A percentile compares a stretch with the other conserved stretches of the same genome.
Conservation (phyloP, 2,329 filamentous ascomycete genomes). For the Cladophialophora psammophila region DNA sequence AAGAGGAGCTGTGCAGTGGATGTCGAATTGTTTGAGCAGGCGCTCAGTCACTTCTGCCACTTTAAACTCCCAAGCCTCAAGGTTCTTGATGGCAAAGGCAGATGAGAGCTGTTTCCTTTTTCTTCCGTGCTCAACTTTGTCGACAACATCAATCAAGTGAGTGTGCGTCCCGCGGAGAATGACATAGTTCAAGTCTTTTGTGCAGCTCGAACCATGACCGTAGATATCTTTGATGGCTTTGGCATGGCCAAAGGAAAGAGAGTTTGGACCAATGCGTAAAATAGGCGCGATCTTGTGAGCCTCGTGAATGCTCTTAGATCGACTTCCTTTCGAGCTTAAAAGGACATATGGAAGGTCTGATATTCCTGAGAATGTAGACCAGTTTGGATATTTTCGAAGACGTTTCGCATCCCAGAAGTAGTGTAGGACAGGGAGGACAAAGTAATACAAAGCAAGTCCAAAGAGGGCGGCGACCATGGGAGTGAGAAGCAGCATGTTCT, state of each 20-base stretch:
- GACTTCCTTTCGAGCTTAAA: constrained; percentile 53
- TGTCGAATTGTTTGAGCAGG: constrained; percentile 43
- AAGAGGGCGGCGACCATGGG: neutral
- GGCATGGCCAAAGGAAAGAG: constrained; percentile 12
- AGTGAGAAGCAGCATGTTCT: neutral
- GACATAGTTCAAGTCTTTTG: constrained; percentile 20
- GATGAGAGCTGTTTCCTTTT: constrained; percentile 50
- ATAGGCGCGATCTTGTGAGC: constrained; percentile 70
- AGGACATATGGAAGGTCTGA: constrained; percentile 56
- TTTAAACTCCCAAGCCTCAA: constrained; percentile 51
- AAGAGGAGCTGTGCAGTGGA: constrained; percentile 40
- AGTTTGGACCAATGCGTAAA: constrained; percentile 21
- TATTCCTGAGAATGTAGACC: constrained; percentile 53
- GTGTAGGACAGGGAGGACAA: neutral
- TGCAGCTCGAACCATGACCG: constrained; percentile 48
- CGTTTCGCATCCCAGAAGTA: neutral
- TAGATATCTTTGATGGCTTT: constrained; percentile 47
- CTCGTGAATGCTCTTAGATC: constrained; percentile 18
- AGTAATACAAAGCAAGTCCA: neutral
- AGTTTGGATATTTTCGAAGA: constrained; percentile 56
- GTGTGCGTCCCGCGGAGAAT: constrained; percentile 15
- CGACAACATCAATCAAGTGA: constrained; percentile 45
- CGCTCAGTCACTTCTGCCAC: constrained; percentile 45
- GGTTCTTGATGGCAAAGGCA: constrained; percentile 51
- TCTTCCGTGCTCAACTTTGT: constrained; percentile 48